Evolutionary conservation across 768 basidiomycete genomes (phyloP).

Genomic region (Tricholoma flavovirens): DNA sequence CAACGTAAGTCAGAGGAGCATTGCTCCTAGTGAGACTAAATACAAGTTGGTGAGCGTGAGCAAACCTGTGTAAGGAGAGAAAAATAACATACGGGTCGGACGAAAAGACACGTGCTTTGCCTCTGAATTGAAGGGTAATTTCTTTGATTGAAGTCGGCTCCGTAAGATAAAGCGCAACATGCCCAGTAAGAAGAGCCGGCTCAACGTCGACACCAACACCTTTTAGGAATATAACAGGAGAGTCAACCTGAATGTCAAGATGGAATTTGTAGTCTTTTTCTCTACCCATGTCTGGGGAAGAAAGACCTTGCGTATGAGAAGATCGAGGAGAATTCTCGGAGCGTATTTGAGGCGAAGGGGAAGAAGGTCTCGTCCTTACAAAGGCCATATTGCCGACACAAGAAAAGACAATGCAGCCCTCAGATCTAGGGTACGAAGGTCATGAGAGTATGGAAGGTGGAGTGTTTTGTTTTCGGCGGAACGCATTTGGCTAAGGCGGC

Average conservation of each 20-base stretch:
- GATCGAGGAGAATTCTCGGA: slow-evolving; percentile 4
- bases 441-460: not conserved
- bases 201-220: slow-evolving; percentile 83
- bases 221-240: slow-evolving; percentile 62
- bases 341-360: slow-evolving; percentile 13
- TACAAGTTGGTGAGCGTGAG: slow-evolving; percentile 6
- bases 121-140: slow-evolving; percentile 77
- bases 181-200: slow-evolving; percentile 74
- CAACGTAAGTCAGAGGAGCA: slow-evolving; percentile 47
- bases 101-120: slow-evolving; percentile 71
- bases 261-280: slow-evolving; percentile 42
- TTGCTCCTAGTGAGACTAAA: slow-evolving; percentile 37
- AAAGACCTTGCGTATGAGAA: slow-evolving; percentile 2
- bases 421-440: not conserved
- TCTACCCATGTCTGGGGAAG: slow-evolving; percentile 32
- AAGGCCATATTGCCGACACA: slow-evolving; percentile 15
- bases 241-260: slow-evolving; percentile 74
- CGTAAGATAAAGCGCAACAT: slow-evolving; percentile 70
- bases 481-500: too few relatives aligned
- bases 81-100: slow-evolving; percentile 53
- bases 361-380: slow-evolving; percentile 17
- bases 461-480: not conserved
- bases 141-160: slow-evolving; percentile 84
- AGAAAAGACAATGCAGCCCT: slow-evolving; percentile 2
- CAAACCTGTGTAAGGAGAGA: slow-evolving; percentile 5